phyloP scores from a whole-genome alignment of 2,329 filamentous ascomycete genomes.

The Pseudocercospora ulei region DNA sequence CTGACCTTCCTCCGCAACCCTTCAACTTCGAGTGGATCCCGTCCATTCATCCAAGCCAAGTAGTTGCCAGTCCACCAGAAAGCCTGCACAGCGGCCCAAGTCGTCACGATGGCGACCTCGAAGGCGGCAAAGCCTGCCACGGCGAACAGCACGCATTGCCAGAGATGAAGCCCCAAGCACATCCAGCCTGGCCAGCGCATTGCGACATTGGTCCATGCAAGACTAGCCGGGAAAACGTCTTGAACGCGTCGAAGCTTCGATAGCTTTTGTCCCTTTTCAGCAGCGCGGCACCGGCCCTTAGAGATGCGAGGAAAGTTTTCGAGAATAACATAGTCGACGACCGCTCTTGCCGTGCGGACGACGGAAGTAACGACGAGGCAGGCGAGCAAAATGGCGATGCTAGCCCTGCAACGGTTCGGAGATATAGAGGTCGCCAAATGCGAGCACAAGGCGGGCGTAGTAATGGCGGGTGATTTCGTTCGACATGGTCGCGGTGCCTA shows the following conservation, averaged over 20 bases:
- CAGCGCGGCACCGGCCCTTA: not conserved
- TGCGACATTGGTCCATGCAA: not conserved
- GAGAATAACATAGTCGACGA: conserved; percentile 2
- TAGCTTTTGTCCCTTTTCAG: not conserved
- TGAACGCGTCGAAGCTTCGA: not conserved
- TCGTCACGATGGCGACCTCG: not conserved
- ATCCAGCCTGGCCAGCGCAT: conserved; percentile 2
- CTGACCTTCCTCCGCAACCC: not conserved
- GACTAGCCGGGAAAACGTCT: not conserved
- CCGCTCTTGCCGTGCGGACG: not conserved
- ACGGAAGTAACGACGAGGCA: not conserved
- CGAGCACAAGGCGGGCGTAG: not conserved
- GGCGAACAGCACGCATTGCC: not conserved
- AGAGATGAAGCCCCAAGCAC: not conserved
- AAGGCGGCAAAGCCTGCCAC: not conserved
- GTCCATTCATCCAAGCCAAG: not conserved
- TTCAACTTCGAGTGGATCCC: not conserved
- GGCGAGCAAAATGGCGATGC: not conserved
- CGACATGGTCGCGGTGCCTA: not conserved
- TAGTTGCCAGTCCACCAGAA: not conserved
- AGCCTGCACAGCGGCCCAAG: not conserved
- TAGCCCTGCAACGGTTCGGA: not conserved
- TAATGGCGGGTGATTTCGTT: not conserved
- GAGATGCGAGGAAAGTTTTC: not conserved
- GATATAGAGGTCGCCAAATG: not conserved